Conservation (phyloP, 1,284 basidiomycete genomes). For the Austroboletus olivaceoglutinosus region DNA sequence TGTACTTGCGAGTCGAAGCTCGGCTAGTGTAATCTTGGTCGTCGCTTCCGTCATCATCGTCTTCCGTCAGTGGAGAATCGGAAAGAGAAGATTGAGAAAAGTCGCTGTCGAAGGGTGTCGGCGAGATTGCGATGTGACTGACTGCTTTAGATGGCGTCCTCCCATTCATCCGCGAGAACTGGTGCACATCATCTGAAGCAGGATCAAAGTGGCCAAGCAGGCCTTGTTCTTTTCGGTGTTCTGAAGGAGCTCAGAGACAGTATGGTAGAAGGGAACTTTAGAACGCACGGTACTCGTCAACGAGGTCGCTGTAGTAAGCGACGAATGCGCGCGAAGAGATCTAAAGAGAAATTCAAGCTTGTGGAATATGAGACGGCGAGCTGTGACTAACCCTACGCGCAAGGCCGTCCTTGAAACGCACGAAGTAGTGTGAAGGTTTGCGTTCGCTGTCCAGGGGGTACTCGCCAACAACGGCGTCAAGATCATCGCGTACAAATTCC, state of each 20-base stretch:
- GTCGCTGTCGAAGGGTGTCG: constrained; percentile 9
- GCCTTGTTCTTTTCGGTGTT: constrained; percentile 41
- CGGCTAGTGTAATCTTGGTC: constrained; percentile 29
- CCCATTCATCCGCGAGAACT: constrained; percentile 50
- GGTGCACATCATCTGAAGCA: constrained; percentile 56
- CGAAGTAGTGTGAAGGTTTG: constrained; percentile 54
- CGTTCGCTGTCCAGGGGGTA: constrained; percentile 35
- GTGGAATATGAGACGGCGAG: not conserved
- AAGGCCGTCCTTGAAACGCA: constrained; percentile 53
- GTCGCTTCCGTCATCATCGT: constrained; percentile 24
- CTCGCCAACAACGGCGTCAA: constrained; percentile 61
- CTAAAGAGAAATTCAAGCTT: constrained; percentile 30
- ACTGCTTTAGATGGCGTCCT: constrained; percentile 28
- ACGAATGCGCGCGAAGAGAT: constrained; percentile 41
- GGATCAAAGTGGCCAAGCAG: constrained; percentile 57
- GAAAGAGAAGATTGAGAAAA: constrained; percentile 6
- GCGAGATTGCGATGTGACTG: constrained; percentile 4
- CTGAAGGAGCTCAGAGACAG: constrained; percentile 32
- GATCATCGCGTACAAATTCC: constrained; percentile 30
- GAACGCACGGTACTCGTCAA: constrained; percentile 57
- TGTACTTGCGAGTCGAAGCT: constrained; percentile 23
- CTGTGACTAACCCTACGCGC: constrained; percentile 51
- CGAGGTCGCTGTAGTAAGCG: constrained; percentile 42
- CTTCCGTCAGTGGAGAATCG: constrained; percentile 26
- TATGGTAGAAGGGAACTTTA: not conserved